Base-by-base conservation (phyloP, 805 yeast genomes). In the Pichia exigua region DNA sequence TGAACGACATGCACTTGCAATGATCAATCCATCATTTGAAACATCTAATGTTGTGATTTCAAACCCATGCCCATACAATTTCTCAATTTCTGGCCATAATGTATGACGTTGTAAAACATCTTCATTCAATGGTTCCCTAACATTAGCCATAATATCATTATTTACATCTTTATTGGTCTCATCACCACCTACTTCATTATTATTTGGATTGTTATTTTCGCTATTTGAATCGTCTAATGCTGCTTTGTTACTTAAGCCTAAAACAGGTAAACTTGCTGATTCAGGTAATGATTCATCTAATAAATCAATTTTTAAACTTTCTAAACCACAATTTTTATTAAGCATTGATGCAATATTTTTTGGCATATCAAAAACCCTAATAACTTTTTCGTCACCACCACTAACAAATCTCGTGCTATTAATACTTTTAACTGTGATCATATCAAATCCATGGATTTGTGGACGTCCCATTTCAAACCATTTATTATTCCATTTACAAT, bases 391-490 rank as follows among this genome's bases (percentile, higher is more conserved):
- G 64, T 95, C 99, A 46, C 97, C 98, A 17, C 91, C 98, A 49
- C 96, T 87, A 3, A 91, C 86, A 70, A 87, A 92, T 56, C 77
- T 72, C 1, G 85, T 73, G 47, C 73, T 68, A 18, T 78, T 68
- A 15, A 94, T 66, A 13, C 85, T 74, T 40, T 82, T 79, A 9
- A 87, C 73, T 58, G 96, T 82, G 40, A 87, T 76, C 97, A 94
- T 90, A 63, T 94, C 98, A 64, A 89, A 94, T 10, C 99, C 99
- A 66, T 94, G 99, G 56, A 94, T 94, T 67, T 94, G 99, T 0
- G 99, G 98, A 59, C 99, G 78, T 1, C 97, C 88, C 66, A 94
- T 84, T 66, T 94, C 99, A 63, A 84, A 85, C 95, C 97, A 90
- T 1, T 66, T 53, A 8, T 58, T 54, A 13, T 59, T 51, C 40